Evolutionary conservation across 768 basidiomycete genomes (phyloP), one percentile per base, ranked within the genome.

Genomic region (Mycena pura): DNA sequence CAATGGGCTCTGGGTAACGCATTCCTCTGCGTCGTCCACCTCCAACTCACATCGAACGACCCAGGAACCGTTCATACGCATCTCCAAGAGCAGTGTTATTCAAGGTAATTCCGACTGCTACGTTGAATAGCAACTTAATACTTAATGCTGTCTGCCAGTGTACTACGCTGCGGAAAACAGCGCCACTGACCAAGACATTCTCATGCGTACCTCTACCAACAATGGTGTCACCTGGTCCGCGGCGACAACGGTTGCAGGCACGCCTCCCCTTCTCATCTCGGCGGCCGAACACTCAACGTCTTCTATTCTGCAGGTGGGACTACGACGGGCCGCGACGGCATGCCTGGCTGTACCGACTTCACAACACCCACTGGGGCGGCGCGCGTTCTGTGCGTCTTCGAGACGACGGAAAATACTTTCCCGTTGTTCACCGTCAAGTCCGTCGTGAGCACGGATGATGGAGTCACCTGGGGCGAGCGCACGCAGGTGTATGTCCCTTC

Each of bases 301-400:
- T 63, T 3, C 48, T 38, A 8, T 44, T 4, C 62, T 25, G 47
- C 61, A 54, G 69, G 69, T 11, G 68, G 34, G 24, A 48, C 32
- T 31, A 66, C 66, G 3, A 70, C 68, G 19, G 70, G 68, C 19
- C 65, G 70, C 17, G 70, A 71, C 38, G 70, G 70, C 7, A 71
- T 71, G 70, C 64, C 68, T 1, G 65, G 57, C 0, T 67, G 66
- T 45, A 57, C 66, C 1, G 49, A 62, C 44, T 68, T 57, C 19
- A 55, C 29, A 5, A 49, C 49, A 15, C 10, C 48, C 2, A 24
- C 36, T 11, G 58, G 59, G 5, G 38, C 38, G 17, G 60, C 48
- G 6, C 64, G 48, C 27, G 45, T 71, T 7, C 38, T 68, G 6
- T 70, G 69, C 34, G 54, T 69, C 13, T 71, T 71, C 39, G 70